These are phyloP conservation scores for Tagetes erecta DNA, from an alignment of 129 eudicot species.

Conservation along the genomic window DNA sequence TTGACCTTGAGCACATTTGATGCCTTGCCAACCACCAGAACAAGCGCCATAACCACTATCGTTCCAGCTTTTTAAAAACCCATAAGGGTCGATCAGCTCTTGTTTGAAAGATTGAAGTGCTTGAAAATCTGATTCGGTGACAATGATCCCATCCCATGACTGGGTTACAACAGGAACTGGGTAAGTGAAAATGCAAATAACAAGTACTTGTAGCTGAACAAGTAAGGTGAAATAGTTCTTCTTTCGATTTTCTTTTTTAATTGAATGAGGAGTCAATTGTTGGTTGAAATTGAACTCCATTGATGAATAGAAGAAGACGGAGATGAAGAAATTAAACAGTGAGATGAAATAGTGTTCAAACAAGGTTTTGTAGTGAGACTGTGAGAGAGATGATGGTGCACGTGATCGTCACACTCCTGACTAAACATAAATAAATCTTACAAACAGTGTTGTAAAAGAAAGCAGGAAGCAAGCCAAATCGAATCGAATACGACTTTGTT, in stretches of 20 bases:
- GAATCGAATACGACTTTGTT: no score
- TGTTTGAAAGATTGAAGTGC: constrained; percentile 51
- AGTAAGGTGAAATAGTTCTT: constrained; percentile 18
- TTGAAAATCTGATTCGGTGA: constrained; percentile 58
- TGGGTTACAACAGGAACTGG: constrained; percentile 21
- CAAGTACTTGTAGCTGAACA: constrained; percentile 8
- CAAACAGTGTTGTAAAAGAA: no score
- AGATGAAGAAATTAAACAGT: constrained; percentile 23
- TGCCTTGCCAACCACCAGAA: constrained; percentile 44
- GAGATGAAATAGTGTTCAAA: constrained; percentile 17
- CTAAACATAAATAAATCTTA: neutral
- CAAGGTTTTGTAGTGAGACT: constrained; percentile 24
- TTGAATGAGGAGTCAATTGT: constrained; percentile 21
- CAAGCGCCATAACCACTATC: constrained; percentile 47
- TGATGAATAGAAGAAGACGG: neutral
- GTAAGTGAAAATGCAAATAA: constrained; percentile 3
- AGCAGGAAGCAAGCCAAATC: no score
- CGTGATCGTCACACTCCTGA: constrained; percentile 29
- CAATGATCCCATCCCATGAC: constrained; percentile 41
- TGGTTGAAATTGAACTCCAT: constrained; percentile 27
- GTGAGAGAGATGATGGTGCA: constrained; percentile 33
- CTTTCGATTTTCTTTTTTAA: neutral
- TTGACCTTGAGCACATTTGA: constrained; percentile 88
- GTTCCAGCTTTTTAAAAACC: constrained; percentile 41
- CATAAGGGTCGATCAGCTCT: constrained; percentile 36